Evolutionary conservation across 352 stramenopile genomes (phyloP).

Genomic region (Phytophthora nicotianae): DNA sequence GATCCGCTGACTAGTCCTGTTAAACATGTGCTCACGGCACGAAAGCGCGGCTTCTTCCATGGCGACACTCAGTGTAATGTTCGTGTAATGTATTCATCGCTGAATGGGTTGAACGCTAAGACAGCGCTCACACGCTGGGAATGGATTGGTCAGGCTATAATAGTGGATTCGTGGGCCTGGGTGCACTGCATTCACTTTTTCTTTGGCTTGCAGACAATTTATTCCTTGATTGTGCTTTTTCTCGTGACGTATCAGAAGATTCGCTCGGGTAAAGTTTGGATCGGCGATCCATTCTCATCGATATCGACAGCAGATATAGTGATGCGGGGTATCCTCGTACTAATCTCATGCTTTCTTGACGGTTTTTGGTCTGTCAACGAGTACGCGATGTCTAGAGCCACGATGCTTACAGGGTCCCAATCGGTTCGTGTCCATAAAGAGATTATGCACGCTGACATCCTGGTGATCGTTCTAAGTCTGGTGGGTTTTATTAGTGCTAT

Average conservation of each 20-base stretch:
- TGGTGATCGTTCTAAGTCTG: conserved; percentile 33
- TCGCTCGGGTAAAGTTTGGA: conserved; percentile 41
- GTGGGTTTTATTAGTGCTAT: conserved; percentile 30
- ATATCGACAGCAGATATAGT: conserved; percentile 33
- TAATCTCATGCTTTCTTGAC: conserved; percentile 38
- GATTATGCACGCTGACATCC: conserved; percentile 43
- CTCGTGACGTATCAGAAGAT: conserved; percentile 40
- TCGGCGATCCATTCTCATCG: conserved; percentile 48
- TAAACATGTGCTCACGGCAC: conserved; percentile 36
- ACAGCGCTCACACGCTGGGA: conserved; percentile 26
- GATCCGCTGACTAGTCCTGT: conserved; percentile 20
- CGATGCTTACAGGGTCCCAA: conserved; percentile 20
- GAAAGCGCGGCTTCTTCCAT: conserved; percentile 38
- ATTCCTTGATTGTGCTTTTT: conserved; percentile 36
- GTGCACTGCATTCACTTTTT: conserved; percentile 47
- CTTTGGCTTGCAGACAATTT: conserved; percentile 38
- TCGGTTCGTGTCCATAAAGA: conserved; percentile 29
- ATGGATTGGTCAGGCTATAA: conserved; percentile 25
- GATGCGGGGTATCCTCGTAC: conserved; percentile 24
- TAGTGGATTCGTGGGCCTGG: conserved; percentile 44
- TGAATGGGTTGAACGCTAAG: conserved; percentile 19
- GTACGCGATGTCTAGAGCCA: conserved; percentile 37
- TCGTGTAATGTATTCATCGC: conserved; percentile 23
- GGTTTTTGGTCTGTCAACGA: conserved; percentile 46
- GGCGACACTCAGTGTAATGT: conserved; percentile 35